Evolutionary conservation across 208 protist species (phyloP).

Genomic region (Wallacemonas rigidus): DNA sequence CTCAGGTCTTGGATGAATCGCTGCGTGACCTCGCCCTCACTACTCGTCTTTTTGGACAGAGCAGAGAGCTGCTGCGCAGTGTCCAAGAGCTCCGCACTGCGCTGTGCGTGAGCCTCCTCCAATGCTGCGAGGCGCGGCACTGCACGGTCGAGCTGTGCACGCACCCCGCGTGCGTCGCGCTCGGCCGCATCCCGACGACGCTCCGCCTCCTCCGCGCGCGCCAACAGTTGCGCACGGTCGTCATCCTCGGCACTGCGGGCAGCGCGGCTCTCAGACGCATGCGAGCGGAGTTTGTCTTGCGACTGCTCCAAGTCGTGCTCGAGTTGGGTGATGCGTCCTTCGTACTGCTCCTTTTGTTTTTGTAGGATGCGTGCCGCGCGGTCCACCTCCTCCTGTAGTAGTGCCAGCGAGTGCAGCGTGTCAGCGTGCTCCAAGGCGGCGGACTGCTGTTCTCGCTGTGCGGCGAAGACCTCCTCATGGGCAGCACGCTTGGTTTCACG

Average conservation of each 20-base stretch:
- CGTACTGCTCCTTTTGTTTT: constrained; percentile 48
- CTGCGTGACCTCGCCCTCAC: constrained; percentile 43
- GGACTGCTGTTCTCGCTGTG: constrained; percentile 51
- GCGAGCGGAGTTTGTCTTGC: constrained; percentile 32
- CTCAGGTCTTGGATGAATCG: constrained; percentile 56
- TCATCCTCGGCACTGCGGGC: constrained; percentile 31
- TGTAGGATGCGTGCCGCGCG: constrained; percentile 41
- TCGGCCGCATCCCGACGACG: constrained; percentile 28
- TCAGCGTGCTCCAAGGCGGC: constrained; percentile 27
- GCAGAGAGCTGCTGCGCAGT: constrained; percentile 58
- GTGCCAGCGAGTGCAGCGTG: constrained; percentile 21
- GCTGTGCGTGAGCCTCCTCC: constrained; percentile 51
- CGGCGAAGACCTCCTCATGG: constrained; percentile 49
- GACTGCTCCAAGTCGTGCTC: constrained; percentile 36
- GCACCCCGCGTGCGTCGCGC: constrained; percentile 35
- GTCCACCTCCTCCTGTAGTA: constrained; percentile 47
- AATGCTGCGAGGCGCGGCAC: constrained; percentile 55
- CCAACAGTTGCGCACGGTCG: constrained; percentile 25
- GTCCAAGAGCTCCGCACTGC: constrained; percentile 59
- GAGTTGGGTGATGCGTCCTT: constrained; percentile 37
- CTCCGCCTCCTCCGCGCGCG: constrained; percentile 26
- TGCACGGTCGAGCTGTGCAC: constrained; percentile 46
- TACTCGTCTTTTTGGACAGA: constrained; percentile 38
- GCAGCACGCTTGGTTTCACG: constrained; percentile 25
- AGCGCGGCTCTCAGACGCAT: constrained; percentile 27